Base-by-base conservation (phyloP, 2,329 filamentous ascomycete species). In the Nigrospora sphaerica region DNA sequence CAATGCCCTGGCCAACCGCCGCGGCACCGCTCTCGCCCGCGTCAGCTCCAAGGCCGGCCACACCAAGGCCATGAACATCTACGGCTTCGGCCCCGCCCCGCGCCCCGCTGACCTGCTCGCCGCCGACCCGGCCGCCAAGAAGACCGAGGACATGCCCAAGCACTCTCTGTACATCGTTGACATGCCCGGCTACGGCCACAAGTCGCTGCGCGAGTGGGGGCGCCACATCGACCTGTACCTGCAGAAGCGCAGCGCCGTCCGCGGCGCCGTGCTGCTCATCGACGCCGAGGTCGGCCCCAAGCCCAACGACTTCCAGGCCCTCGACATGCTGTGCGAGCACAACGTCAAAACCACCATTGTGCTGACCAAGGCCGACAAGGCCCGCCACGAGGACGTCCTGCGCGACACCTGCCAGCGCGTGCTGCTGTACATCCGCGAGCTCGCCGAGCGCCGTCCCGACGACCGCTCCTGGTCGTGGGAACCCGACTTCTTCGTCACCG, bases 1-100 rank as follows among this genome's bases (percentile, higher is more conserved):
- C 67, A 95, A 95, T 60, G 85, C 86, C 16, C 76, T 95, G 32
- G 79, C 84, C 2, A 83, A 83, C 32, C 76, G 80, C 31, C 65
- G 79, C 46, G 74, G 70, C 4, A 59, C 48, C 23, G 46, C 35
- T 32, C 61, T 74, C 6, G 78, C 78, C 12, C 66, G 70, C 41
- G 74, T 75, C 19, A 77, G 74, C 56, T 62, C 66, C 14, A 65
- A 62, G 17, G 74, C 77, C 1, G 78, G 78, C 11, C 72, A 69
- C 54, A 81, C 78, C 1, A 70, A 64, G 32, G 69, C 72, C 31
- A 72, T 81, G 62, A 81, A 80, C 56, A 74, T 68, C 28, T 81
- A 75, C 53, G 77, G 72, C 13, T 71, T 79, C 40, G 78, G 78
- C 0, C 69, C 71, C 3, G 51, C 57, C 16, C 59, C 56, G 9